These are phyloP conservation scores for Leishmania aethiopica DNA, from an alignment of 208 protist genomes.

Conservation along the genomic window DNA sequence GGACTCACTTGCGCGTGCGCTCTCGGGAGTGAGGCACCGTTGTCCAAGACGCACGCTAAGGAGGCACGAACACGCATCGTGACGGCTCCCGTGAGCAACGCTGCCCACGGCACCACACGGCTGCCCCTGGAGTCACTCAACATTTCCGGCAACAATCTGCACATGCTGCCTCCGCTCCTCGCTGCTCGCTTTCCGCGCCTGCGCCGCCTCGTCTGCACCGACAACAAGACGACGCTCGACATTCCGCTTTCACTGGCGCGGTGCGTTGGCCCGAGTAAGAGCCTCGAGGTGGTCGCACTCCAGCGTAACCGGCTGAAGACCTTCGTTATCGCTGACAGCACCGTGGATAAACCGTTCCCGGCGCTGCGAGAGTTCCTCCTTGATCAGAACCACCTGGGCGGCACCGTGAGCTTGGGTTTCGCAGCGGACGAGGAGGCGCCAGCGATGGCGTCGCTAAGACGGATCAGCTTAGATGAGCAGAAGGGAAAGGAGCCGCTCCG, in stretches of 20 bases:
- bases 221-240: conserved; percentile 22
- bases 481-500: conserved; percentile 13
- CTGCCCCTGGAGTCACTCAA: conserved; percentile 42
- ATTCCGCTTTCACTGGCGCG: conserved; percentile 25
- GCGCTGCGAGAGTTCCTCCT: conserved; percentile 43
- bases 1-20: conserved; percentile 37
- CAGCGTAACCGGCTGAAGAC: conserved; percentile 12
- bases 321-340: conserved; percentile 25
- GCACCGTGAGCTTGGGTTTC: conserved; percentile 29
- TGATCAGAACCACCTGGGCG: conserved; percentile 35
- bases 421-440: neutral
- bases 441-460: conserved; percentile 28
- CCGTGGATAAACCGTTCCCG: conserved; percentile 16
- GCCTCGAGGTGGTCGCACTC: conserved; percentile 29
- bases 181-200: conserved; percentile 39
- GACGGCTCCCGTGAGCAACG: neutral
- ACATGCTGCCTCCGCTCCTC: conserved; percentile 32
- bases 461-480: conserved; percentile 29
- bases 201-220: conserved; percentile 34
- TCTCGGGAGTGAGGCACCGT: conserved; percentile 19
- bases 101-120: neutral
- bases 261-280: conserved; percentile 25
- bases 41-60: neutral
- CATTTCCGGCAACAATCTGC: conserved; percentile 36
- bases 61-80: neutral